Conservation (phyloP, 2,329 filamentous ascomycete species). For the Ceratocystis lukuohia region DNA sequence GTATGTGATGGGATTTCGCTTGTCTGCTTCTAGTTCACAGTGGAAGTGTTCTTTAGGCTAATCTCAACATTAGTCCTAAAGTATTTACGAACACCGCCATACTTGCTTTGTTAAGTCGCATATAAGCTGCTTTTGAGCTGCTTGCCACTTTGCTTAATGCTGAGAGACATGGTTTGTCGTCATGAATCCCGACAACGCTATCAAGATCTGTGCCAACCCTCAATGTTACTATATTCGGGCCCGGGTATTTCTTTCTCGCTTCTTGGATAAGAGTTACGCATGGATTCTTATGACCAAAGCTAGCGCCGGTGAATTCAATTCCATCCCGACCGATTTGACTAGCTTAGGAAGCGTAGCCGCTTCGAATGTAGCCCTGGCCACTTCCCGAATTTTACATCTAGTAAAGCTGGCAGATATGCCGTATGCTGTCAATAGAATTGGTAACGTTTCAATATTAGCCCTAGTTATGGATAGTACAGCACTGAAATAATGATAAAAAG, state of each 20-base stretch:
- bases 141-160: background rate
- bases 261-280: slow-evolving; percentile 25
- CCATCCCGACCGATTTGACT: slow-evolving; percentile 23
- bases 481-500: background rate
- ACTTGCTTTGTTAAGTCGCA: slow-evolving; percentile 18
- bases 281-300: slow-evolving; percentile 26
- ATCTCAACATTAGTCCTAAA: slow-evolving; percentile 24
- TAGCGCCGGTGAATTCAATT: slow-evolving; percentile 25
- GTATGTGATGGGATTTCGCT: slow-evolving; percentile 23
- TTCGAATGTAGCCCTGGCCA: slow-evolving; percentile 24
- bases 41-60: slow-evolving; percentile 22
- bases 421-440: slow-evolving; percentile 24
- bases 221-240: slow-evolving; percentile 18
- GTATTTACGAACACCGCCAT: slow-evolving; percentile 21
- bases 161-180: slow-evolving; percentile 1
- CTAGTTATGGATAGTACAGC: background rate
- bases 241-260: slow-evolving; percentile 22
- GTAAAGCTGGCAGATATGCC: slow-evolving; percentile 21
- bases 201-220: slow-evolving; percentile 25
- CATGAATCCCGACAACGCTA: slow-evolving; percentile 20
- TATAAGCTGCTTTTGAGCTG: background rate
- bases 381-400: slow-evolving; percentile 25
- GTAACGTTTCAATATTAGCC: slow-evolving; percentile 14
- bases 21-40: slow-evolving; percentile 23
- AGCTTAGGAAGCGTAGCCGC: slow-evolving; percentile 25